Base-by-base conservation (phyloP, 1,284 basidiomycete species). In the Afroboletus lepidellus region DNA sequence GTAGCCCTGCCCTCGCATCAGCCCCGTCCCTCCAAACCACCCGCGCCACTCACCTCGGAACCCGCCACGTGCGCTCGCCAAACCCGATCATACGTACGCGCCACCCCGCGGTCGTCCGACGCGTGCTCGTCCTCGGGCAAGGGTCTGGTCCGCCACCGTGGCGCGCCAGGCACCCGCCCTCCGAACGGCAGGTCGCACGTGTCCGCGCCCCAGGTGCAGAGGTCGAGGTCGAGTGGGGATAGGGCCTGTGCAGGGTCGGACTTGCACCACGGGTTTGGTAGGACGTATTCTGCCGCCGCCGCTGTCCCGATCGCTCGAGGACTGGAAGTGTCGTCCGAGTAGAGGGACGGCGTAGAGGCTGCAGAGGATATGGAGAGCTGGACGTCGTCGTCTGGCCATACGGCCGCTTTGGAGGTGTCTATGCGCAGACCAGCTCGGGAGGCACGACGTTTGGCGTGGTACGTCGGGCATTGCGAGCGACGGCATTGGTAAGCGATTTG, bases 361-460 rank as follows among this genome's bases (percentile, higher is more conserved):
- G 36, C 24, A 56, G 76, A 75, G 46, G 76, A 75, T 46, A 78
- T 69, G 7, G 67, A 75, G 44, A 79, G 67, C 3, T 66, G 13
- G 2, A 20, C 23, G 1, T 8, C 59, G 18, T 51, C 58, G 9
- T 70, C 70, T 12, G 72, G 70, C 54, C 74, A 73, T 5, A 30
- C 16, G 13, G 58, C 64, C 2, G 81, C 78, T 25, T 64, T 68
- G 16, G 61, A 54, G 23, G 75, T 72, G 63, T 78, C 69, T 43
- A 83, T 66, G 5, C 54, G 57, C 25, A 83, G 75, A 18, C 74
- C 70, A 13, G 77, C 71, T 16, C 57, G 56, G 16, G 54, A 57
- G 8, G 81, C 81, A 25, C 67, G 74, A 16, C 61, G 70, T 51
- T 74, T 75, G 12, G 80, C 80, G 57, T 76, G 76, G 56, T 69